Conservation (phyloP, 1,284 basidiomycete species). For the Porogramme epimiltina region DNA sequence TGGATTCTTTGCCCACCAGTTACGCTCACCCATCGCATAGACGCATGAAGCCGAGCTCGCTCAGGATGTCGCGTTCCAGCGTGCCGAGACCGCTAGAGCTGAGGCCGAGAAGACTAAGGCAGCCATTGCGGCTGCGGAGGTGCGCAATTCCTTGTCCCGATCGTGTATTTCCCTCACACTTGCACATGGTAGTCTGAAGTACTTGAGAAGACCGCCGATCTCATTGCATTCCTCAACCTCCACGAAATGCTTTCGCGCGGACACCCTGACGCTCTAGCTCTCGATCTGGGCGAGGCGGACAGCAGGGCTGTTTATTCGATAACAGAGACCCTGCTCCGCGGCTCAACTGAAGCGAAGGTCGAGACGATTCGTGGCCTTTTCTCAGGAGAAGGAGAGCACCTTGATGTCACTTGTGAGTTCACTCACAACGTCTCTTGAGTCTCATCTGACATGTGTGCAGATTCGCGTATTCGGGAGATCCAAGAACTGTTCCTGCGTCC, state of each 20-base stretch:
- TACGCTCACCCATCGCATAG: constrained; percentile 37
- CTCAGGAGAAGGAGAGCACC: constrained; percentile 54
- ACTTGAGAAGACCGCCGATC: constrained; percentile 45
- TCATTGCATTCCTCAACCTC: constrained; percentile 69
- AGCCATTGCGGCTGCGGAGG: constrained; percentile 63
- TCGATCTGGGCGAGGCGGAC: constrained; percentile 54
- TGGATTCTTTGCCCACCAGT: no score
- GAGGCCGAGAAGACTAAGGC: constrained; percentile 55
- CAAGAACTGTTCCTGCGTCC: constrained; percentile 53
- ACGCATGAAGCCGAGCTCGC: constrained; percentile 63
- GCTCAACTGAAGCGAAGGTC: constrained; percentile 45
- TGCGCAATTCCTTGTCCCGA: constrained; percentile 26
- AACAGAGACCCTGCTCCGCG: constrained; percentile 54
- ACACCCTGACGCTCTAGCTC: constrained; percentile 43
- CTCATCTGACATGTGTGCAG: constrained; percentile 36
- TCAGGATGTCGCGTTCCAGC: constrained; percentile 54
- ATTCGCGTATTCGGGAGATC: constrained; percentile 59
- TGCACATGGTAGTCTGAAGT: constrained; percentile 37
- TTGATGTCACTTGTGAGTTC: constrained; percentile 61
- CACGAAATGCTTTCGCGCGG: constrained; percentile 56
- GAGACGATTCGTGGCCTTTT: constrained; percentile 56
- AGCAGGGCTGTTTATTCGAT: constrained; percentile 52
- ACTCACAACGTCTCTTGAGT: not conserved
- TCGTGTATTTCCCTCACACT: not conserved
- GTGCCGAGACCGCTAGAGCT: constrained; percentile 52